Evolutionary conservation across 805 yeast genomes (phyloP).

Genomic region (Nakazawaea wickerhamii): DNA sequence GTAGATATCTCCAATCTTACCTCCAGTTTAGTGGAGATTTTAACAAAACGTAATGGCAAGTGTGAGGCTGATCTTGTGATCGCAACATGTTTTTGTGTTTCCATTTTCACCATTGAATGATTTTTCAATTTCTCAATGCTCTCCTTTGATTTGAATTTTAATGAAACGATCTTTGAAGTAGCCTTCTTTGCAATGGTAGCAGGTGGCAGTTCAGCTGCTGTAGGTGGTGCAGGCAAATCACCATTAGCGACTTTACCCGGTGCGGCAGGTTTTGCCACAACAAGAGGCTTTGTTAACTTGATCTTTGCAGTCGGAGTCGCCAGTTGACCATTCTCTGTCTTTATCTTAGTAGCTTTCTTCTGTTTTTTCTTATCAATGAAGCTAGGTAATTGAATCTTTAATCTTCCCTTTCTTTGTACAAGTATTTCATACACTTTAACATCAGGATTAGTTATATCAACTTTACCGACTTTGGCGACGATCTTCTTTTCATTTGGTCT

Average conservation of each 20-base stretch:
- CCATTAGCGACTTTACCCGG: no score
- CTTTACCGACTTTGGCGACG: conserved; percentile 42
- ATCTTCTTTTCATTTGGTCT: conserved; percentile 67
- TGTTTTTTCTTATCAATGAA: conserved; percentile 15
- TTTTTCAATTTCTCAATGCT: neutral
- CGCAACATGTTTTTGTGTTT: conserved; percentile 7
- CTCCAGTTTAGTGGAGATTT: conserved; percentile 22
- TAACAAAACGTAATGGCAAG: conserved; percentile 32
- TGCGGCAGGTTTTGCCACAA: neutral
- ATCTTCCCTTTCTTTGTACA: conserved; percentile 55
- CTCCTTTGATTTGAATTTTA: neutral
- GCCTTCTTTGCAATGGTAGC: conserved; percentile 7
- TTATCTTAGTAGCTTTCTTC: conserved; percentile 9
- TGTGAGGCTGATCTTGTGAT: conserved; percentile 17
- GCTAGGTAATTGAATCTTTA: conserved; percentile 44
- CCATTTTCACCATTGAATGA: neutral
- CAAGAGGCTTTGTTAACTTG: neutral
- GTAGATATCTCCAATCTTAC: conserved; percentile 21
- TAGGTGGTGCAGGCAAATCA: no score
- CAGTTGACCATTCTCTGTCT: conserved; percentile 10
- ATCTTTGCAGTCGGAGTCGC: conserved; percentile 2
- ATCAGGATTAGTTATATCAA: conserved; percentile 12
- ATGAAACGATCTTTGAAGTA: neutral
- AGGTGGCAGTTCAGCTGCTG: no score
- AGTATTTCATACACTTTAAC: conserved; percentile 47